These are phyloP conservation scores for Populus tremula DNA, from an alignment of 345 rosid species.

Conservation along the genomic window DNA sequence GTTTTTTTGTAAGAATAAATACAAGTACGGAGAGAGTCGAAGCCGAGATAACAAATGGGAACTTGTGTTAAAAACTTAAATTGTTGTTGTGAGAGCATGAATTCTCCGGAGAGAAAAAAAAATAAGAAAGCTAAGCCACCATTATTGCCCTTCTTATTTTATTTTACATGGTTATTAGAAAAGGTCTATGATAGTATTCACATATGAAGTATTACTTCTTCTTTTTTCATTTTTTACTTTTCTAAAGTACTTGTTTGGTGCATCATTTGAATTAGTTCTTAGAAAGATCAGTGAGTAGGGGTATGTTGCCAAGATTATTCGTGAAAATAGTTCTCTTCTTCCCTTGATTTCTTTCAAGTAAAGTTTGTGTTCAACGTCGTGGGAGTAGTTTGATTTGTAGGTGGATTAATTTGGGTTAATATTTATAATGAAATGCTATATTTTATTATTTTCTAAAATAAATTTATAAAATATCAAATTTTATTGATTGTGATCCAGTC, in stretches of 20 bases:
- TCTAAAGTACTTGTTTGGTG: background rate
- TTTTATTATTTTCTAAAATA: no score
- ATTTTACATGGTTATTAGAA: background rate
- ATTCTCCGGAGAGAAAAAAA: conserved; percentile 19
- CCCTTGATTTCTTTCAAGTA: background rate
- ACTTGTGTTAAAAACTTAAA: background rate
- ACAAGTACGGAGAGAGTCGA: conserved; percentile 36
- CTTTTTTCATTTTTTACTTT: background rate
- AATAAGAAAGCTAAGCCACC: conserved; percentile 32
- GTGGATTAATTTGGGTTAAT: no score
- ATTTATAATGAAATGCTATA: no score
- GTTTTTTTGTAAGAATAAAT: conserved; percentile 3
- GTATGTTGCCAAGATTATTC: background rate
- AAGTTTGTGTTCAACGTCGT: no score
- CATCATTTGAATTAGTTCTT: background rate
- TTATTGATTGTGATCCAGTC: accelerated
- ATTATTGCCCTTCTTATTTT: background rate
- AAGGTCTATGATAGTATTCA: background rate
- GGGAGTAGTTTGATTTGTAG: background rate
- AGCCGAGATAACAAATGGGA: conserved; percentile 19
- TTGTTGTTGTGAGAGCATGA: conserved; percentile 1
- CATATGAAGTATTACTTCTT: background rate
- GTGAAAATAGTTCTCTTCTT: no score
- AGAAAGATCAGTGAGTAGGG: background rate
- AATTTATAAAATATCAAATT: no score